Evolutionary conservation across 2,329 filamentous ascomycete genomes (phyloP).

Genomic region (Parascedosporium putredinis): DNA sequence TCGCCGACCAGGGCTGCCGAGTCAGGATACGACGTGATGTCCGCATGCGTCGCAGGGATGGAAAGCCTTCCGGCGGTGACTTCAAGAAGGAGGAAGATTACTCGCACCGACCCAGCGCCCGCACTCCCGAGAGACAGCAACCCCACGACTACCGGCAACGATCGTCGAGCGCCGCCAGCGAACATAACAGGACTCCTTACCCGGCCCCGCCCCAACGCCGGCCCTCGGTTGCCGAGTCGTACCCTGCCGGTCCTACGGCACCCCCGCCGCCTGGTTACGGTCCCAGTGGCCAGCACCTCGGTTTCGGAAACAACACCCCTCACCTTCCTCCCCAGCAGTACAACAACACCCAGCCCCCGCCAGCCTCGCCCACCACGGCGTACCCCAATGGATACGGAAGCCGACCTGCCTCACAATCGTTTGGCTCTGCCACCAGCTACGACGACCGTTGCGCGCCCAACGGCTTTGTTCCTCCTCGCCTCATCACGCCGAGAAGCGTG

Average conservation of each 20-base stretch:
- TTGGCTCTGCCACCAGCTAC: not conserved
- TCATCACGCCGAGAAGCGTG: not conserved
- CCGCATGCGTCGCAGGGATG: conserved; percentile 75
- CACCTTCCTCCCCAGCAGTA: conserved; percentile 23
- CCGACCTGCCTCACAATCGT: conserved; percentile 5
- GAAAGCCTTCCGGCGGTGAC: conserved; percentile 45
- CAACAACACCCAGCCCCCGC: conserved; percentile 20
- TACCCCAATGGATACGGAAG: conserved; percentile 21
- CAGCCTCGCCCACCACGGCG: conserved; percentile 22
- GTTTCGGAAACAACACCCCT: conserved; percentile 24
- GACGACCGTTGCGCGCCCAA: conserved; percentile 28
- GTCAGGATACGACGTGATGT: conserved; percentile 93
- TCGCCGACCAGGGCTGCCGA: conserved; percentile 93
- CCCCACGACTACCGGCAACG: conserved; percentile 33
- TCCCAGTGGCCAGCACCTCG: conserved; percentile 20
- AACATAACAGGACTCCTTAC: conserved; percentile 32
- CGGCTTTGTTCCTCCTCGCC: conserved; percentile 28
- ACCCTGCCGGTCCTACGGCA: conserved; percentile 20
- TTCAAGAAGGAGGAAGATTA: conserved; percentile 55
- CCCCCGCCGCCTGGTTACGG: conserved; percentile 24
- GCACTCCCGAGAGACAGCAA: conserved; percentile 19
- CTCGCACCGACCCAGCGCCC: conserved; percentile 22
- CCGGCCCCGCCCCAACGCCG: conserved; percentile 30
- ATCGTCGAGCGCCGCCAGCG: conserved; percentile 50
- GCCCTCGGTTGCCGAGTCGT: conserved; percentile 37